Conservation (phyloP, 164 flowering plant species). For the Echeveria elegans region DNA sequence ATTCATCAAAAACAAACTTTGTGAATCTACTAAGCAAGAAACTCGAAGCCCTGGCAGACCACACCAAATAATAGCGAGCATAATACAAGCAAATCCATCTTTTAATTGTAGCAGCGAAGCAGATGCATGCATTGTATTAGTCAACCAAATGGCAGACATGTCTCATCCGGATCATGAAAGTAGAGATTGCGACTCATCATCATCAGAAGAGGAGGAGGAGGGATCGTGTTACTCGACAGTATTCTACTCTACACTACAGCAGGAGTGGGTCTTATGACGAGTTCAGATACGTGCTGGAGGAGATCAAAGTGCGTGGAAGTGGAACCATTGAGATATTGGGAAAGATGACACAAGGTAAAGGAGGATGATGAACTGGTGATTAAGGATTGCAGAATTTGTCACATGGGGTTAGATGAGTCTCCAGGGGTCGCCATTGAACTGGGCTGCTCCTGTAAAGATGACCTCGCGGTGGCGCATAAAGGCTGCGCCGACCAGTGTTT, state of each 20-base stretch:
- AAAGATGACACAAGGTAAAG: constrained; percentile 17
- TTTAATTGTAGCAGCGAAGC: too few relatives aligned
- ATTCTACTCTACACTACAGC: constrained; percentile 29
- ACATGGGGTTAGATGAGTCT: constrained; percentile 37
- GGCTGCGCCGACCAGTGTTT: constrained; percentile 68
- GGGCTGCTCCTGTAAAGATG: constrained; percentile 63
- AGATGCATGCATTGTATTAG: too few relatives aligned
- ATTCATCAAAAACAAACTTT: too few relatives aligned
- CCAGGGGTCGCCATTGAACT: constrained; percentile 42
- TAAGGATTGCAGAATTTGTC: constrained; percentile 59
- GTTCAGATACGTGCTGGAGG: constrained; percentile 23
- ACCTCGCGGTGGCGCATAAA: constrained; percentile 58
- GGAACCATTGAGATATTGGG: background rate
- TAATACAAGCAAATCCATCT: too few relatives aligned
- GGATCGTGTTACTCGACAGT: constrained; percentile 40
- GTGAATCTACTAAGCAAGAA: too few relatives aligned
- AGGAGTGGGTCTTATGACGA: constrained; percentile 56
- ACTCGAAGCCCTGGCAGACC: too few relatives aligned
- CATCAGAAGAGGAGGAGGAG: too few relatives aligned
- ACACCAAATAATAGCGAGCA: too few relatives aligned
- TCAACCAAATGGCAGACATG: background rate
- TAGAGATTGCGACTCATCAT: constrained; percentile 17
- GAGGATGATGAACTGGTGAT: background rate
- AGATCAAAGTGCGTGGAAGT: background rate
- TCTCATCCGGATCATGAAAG: background rate